These are phyloP conservation scores for Papiliotrema nemorosa DNA, from an alignment of 1,284 basidiomycete species.

Conservation along the genomic window DNA sequence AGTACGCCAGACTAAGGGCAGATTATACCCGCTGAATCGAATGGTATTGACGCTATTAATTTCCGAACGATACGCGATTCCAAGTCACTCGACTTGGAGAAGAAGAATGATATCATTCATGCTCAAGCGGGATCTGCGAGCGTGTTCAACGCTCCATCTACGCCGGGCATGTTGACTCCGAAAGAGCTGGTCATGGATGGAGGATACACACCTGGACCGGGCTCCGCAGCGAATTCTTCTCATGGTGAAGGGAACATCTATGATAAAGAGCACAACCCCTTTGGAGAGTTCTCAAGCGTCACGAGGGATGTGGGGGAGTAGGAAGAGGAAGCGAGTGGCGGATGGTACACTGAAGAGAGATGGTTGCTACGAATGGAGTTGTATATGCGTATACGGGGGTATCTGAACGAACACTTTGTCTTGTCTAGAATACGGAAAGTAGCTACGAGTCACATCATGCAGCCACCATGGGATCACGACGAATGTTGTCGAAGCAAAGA, in stretches of 20 bases:
- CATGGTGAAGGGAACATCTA: constrained; percentile 22
- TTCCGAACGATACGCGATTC: constrained; percentile 88
- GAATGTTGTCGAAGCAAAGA: too few species aligned
- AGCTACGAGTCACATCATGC: too few species aligned
- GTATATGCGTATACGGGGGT: too few species aligned
- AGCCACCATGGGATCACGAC: too few species aligned
- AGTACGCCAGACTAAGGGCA: constrained; percentile 44
- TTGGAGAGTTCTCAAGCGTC: constrained; percentile 80
- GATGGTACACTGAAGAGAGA: too few species aligned
- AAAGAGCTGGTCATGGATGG: constrained; percentile 35
- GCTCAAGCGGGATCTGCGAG: constrained; percentile 45
- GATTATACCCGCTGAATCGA: constrained; percentile 79
- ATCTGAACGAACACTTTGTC: too few species aligned
- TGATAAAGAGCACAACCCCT: constrained; percentile 59
- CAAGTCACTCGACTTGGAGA: constrained; percentile 73
- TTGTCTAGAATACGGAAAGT: too few species aligned
- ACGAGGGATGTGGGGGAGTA: constrained; percentile 63
- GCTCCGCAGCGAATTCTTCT: not conserved
- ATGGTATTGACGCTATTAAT: constrained; percentile 81
- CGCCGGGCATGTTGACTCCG: constrained; percentile 53
- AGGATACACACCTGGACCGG: constrained; percentile 25
- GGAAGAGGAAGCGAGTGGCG: too few species aligned
- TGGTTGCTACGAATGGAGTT: too few species aligned
- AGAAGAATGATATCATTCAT: constrained; percentile 40
- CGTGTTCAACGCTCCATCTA: constrained; percentile 48